Percentiles rank a stretch among this genome's conserved stretches.
phyloP scores from a whole-genome alignment of 768 basidiomycete species.

The Sporobolomyces roseus region DNA sequence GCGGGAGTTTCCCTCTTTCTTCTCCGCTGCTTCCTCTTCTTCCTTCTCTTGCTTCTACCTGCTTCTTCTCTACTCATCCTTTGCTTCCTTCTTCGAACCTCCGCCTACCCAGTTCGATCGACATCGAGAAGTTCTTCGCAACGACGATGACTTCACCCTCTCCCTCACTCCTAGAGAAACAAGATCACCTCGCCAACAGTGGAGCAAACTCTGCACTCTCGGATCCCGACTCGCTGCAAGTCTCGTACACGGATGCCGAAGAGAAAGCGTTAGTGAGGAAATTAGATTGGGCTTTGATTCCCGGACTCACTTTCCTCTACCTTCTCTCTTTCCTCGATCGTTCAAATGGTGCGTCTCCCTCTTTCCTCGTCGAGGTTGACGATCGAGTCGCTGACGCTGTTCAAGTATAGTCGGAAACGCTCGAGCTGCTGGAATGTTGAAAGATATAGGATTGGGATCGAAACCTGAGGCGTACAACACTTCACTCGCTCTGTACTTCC shows the following conservation, averaged over 20 bases:
- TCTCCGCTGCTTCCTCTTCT: background rate
- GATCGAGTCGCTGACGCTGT: no score
- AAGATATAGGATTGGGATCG: conserved; percentile 18
- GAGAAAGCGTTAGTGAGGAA: conserved; percentile 7
- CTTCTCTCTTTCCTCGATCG: conserved; percentile 28
- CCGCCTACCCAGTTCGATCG: background rate
- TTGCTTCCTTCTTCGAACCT: background rate
- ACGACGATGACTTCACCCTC: background rate
- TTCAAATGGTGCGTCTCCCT: background rate
- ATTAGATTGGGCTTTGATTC: conserved; percentile 21
- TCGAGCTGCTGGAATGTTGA: conserved; percentile 22
- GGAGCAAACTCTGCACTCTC: conserved; percentile 9
- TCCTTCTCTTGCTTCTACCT: background rate
- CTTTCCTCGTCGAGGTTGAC: no score
- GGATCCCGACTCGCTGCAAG: background rate
- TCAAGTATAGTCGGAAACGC: conserved; percentile 25
- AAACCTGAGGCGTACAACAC: conserved; percentile 27
- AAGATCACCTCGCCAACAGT: conserved; percentile 7
- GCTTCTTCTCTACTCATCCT: background rate
- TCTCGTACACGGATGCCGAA: conserved; percentile 7
- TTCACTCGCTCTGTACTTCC: conserved; percentile 15
- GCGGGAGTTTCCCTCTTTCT: no score
- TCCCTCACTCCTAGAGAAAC: conserved; percentile 13
- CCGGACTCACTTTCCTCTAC: conserved; percentile 34
- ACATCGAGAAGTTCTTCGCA: background rate